Base-by-base conservation (phyloP, 345 rosid genomes). In the Excoecaria cochinchinensis region DNA sequence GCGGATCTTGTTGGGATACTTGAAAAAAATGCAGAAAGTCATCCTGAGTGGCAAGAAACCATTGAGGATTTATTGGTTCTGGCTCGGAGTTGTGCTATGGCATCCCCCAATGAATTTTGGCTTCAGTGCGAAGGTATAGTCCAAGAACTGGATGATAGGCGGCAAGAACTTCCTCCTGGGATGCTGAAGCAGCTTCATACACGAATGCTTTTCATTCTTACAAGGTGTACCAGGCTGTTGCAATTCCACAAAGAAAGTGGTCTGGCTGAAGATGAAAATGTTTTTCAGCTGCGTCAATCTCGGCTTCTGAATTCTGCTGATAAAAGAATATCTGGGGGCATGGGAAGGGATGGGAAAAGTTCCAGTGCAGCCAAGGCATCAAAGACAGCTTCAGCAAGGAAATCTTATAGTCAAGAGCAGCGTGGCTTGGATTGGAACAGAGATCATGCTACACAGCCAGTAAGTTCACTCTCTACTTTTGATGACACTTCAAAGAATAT, bases 241-340 rank as follows among this genome's bases (percentile, higher is more conserved):
- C 99, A 96, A 84, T 96, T 96, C 71, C 99, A 96, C 85, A 96
- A 96, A 85, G 99, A 96, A 90, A 96, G 97, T 79, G 89, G 93
- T 78, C 85, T 90, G 73, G 91, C 93, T 3, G 97, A 92, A 72
- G 89, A 89, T 78, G 95, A 90, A 77, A 94, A 85, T 75, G 81
- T 79, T 63, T 82, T 90, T 22, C 93, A 87, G 82, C 91, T 92
- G 84, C 94, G 89, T 78, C 91, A 90, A 71, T 90, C 98, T 65
- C 85, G 97, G 77, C 80, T 90, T 72, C 77, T 92, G 83, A 88
- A 86, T 80, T 88, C 95, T 74, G 85, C 87, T 36, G 98, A 96
- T 73, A 93, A 91, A 86, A 85, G 82, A 77, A 81, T 89, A 78
- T 83, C 90, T 75, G 76, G 80, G 10, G 76, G 83, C 40, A 25